These are phyloP conservation scores for Pseudopyricularia cyperi DNA, from an alignment of 2,329 filamentous ascomycete species.

Conservation along the genomic window DNA sequence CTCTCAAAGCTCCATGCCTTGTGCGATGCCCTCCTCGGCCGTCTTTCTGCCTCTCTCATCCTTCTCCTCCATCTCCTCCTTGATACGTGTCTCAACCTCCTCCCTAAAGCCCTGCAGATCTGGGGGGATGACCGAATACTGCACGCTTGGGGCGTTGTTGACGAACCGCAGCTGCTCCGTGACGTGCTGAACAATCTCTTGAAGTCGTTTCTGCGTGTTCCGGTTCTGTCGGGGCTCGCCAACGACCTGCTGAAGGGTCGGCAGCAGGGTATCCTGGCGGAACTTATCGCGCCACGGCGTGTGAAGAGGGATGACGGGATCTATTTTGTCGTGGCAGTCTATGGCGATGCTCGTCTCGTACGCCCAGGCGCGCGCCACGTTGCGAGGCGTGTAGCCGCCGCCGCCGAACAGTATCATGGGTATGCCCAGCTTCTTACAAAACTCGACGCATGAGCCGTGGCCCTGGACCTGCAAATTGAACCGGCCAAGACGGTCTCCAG, in stretches of 20 bases:
- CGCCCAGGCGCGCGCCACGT: constrained; percentile 92
- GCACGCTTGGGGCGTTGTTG: constrained; percentile 72
- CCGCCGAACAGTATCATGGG: constrained; percentile 87
- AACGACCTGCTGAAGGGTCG: constrained; percentile 61
- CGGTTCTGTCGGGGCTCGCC: constrained; percentile 62
- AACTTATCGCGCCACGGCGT: constrained; percentile 85
- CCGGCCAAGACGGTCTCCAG: constrained; percentile 81
- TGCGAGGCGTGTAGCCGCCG: constrained; percentile 90
- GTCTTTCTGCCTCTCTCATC: constrained; percentile 38
- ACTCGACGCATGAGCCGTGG: constrained; percentile 82
- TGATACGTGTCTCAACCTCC: constrained; percentile 54
- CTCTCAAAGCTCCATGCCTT: constrained; percentile 38
- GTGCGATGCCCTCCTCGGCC: constrained; percentile 44
- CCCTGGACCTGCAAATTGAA: constrained; percentile 96
- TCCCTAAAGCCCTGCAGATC: constrained; percentile 57
- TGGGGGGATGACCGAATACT: constrained; percentile 68
- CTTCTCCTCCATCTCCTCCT: constrained; percentile 49
- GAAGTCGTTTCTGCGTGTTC: constrained; percentile 64
- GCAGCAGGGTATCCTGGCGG: constrained; percentile 75
- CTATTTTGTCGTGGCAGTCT: constrained; percentile 56
- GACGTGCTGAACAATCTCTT: constrained; percentile 64
- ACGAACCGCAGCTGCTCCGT: constrained; percentile 81
- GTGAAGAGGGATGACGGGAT: constrained; percentile 61
- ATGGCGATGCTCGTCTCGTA: constrained; percentile 91
- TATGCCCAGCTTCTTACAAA: constrained; percentile 66